phyloP scores from a whole-genome alignment of 352 stramenopile genomes.

The Phytophthora tentaculata region DNA sequence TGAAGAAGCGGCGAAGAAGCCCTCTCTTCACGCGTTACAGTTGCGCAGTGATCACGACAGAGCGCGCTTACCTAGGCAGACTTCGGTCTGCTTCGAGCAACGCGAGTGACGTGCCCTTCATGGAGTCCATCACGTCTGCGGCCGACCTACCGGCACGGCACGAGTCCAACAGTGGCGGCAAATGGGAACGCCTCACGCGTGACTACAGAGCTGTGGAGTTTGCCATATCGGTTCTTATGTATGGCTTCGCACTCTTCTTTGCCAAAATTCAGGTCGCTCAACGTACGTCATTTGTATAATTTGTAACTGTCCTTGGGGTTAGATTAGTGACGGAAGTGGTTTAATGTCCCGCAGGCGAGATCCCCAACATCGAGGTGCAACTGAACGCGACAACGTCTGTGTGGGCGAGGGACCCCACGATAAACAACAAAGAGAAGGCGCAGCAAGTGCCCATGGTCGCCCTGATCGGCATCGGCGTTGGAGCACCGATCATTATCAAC shows the following conservation, averaged over 20 bases:
- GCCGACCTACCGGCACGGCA: conserved; percentile 19
- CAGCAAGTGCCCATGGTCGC: conserved; percentile 71
- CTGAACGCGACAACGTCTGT: conserved; percentile 52
- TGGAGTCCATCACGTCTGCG: conserved; percentile 38
- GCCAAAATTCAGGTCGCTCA: conserved; percentile 43
- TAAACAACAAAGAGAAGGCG: conserved; percentile 60
- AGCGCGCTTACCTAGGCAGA: conserved; percentile 4
- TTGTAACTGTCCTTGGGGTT: neutral
- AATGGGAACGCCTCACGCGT: conserved; percentile 30
- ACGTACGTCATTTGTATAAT: conserved; percentile 25
- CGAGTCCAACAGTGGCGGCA: conserved; percentile 1
- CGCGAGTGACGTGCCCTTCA: conserved; percentile 43
- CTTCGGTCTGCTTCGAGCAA: conserved; percentile 33
- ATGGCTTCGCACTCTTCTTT: conserved; percentile 46
- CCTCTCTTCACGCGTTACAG: conserved; percentile 24
- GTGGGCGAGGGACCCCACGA: conserved; percentile 60
- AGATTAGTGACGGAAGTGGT: conserved; percentile 20
- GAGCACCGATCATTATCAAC: conserved; percentile 57
- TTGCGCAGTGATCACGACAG: conserved; percentile 20
- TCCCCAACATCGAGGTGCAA: conserved; percentile 59
- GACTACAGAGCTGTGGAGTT: conserved; percentile 43
- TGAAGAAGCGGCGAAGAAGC: conserved; percentile 35
- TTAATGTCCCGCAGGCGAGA: conserved; percentile 44
- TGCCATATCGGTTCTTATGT: conserved; percentile 41
- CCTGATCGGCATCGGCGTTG: conserved; percentile 45